Evolutionary conservation across 2,329 filamentous ascomycete genomes (phyloP).

Genomic region (Zalaria sp.): DNA sequence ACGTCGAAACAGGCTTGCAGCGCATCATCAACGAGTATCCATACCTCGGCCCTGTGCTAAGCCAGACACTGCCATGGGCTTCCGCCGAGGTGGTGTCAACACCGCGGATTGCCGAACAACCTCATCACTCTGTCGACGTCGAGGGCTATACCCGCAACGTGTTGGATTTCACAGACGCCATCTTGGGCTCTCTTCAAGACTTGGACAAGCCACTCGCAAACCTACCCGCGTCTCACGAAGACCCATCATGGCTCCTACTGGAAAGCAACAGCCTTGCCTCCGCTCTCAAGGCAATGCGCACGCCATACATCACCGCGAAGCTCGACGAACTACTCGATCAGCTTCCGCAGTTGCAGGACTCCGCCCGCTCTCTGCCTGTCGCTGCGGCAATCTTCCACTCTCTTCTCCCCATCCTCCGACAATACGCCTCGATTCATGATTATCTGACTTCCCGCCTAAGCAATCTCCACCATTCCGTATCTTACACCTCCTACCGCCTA

Average conservation of each 20-base stretch:
- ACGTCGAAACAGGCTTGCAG: neutral
- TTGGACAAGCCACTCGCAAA: conserved; percentile 42
- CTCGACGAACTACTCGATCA: conserved; percentile 30
- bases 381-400: conserved; percentile 45
- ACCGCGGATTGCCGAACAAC: too few species aligned
- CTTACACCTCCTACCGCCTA: conserved; percentile 62
- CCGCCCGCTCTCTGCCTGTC: conserved; percentile 25
- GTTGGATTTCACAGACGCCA: conserved; percentile 54
- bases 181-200: conserved; percentile 68
- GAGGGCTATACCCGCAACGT: conserved; percentile 42
- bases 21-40: conserved; percentile 4
- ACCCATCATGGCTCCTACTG: conserved; percentile 48
- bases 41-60: conserved; percentile 6
- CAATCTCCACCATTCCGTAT: conserved; percentile 53
- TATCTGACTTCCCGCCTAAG: conserved; percentile 45
- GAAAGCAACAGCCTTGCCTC: conserved; percentile 29
- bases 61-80: conserved; percentile 7
- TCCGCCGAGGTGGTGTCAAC: neutral
- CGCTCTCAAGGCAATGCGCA: conserved; percentile 45
- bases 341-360: conserved; percentile 29
- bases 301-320: conserved; percentile 37
- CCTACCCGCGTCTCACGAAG: conserved; percentile 45
- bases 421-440: conserved; percentile 52
- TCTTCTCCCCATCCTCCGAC: conserved; percentile 55
- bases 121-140: neutral